Evolutionary conservation across 768 basidiomycete genomes (phyloP).

Genomic region (Auriscalpium microsporum): DNA sequence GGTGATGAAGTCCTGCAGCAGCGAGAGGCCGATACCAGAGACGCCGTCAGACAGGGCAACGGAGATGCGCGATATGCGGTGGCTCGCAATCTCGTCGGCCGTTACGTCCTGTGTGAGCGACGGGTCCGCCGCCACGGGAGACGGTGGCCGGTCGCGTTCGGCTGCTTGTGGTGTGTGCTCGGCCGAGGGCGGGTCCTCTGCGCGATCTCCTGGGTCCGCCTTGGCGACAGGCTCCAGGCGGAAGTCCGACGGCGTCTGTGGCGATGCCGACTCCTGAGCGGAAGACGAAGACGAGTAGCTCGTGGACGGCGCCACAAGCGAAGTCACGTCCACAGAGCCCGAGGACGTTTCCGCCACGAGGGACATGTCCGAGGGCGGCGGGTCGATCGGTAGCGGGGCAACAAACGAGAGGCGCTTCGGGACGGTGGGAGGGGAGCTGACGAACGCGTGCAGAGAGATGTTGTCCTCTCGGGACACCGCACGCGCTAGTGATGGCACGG

Average conservation of each 20-base stretch:
- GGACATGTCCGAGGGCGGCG: not conserved
- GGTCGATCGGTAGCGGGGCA: not conserved
- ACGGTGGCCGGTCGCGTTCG: not conserved
- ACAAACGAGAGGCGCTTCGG: not conserved
- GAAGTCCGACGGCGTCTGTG: slow-evolving; percentile 17
- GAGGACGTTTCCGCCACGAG: slow-evolving; percentile 1
- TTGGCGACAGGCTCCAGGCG: not conserved
- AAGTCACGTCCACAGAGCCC: slow-evolving; percentile 7
- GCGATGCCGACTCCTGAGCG: slow-evolving; percentile 18
- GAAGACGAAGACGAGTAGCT: slow-evolving; percentile 25
- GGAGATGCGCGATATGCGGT: slow-evolving; percentile 22
- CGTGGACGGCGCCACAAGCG: slow-evolving; percentile 8
- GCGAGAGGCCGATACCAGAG: slow-evolving; percentile 59
- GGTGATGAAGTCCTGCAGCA: slow-evolving; percentile 44
- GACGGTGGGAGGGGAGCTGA: not conserved
- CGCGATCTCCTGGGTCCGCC: not conserved
- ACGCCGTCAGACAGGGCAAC: slow-evolving; percentile 46
- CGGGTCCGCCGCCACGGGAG: not conserved
- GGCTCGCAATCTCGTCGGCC: not conserved
- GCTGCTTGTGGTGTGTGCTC: not conserved
- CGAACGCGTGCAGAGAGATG: not conserved
- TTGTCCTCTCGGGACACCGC: slow-evolving; percentile 9
- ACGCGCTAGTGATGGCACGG: slow-evolving; percentile 11
- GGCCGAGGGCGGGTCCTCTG: not conserved
- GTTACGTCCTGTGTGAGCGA: not conserved